Evolutionary conservation across 2,329 filamentous ascomycete species (phyloP), one percentile per base, ranked within the genome.

Genomic region (Elsinoe necatrix): DNA sequence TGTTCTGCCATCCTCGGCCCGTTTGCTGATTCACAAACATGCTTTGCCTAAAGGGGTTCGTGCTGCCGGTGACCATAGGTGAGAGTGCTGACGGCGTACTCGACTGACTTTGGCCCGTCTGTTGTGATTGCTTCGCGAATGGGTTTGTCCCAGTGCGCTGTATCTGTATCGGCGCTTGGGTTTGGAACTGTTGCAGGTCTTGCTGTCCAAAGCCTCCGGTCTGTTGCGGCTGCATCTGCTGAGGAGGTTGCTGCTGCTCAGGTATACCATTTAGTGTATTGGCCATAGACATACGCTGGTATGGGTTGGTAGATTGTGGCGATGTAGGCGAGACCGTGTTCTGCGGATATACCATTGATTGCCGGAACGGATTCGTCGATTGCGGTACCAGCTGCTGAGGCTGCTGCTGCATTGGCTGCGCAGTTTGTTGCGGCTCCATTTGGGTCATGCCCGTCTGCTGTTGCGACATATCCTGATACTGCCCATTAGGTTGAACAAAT

Each of bases 31-130:
- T 93, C 54, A 95, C 85, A 69, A 96, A 95, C 3, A 85, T 83
- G 45, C 87, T 89, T 67, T 97, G 90, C 14, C 93, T 82, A 79
- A 97, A 97, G 0, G 93, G 93, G 66, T 98, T 98, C 1, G 91
- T 96, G 65, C 82, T 89, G 7, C 90, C 91, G 0, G 91, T 96
- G 1, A 86, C 80, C 65, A 92, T 89, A 1, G 89, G 82, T 55
- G 80, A 79, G 4, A 93, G 73, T 50, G 78, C 66, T 37, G 60
- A 68, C n/a, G 70, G 69, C 2, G 69, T 66, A 11, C 67, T 60
- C 6, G 72, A 18, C 29, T 56, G 54, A 8, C 39, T 47, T 21
- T 71, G 69, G 16, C 72, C 68, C 12, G 73, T 65, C 37, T 66
- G 64, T 45, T 72, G 67, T 42, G 69, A 66, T 31, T 77, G 71